Percentiles rank a stretch among this genome's conserved stretches.
These are phyloP conservation scores for Microsporum audouinii DNA, from an alignment of 2,329 filamentous ascomycete species.

Conservation along the genomic window DNA sequence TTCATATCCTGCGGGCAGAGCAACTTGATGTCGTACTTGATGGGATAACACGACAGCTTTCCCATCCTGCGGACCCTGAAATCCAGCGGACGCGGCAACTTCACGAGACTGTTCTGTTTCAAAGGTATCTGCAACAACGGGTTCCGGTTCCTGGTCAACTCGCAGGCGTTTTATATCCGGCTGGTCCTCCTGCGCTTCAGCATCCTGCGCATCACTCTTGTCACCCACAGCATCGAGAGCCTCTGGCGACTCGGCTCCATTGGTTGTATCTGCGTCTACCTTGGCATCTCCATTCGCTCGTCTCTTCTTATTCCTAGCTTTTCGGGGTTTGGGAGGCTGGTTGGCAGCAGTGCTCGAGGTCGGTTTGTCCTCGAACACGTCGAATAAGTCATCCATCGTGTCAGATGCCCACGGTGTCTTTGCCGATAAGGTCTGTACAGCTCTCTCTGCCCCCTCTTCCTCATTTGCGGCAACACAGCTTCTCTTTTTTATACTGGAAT, in stretches of 20 bases:
- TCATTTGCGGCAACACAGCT: neutral
- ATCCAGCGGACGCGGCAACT: slow-evolving; percentile 65
- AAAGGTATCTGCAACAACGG: slow-evolving; percentile 85
- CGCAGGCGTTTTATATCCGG: slow-evolving; percentile 39
- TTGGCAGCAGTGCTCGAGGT: slow-evolving; percentile 19
- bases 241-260: slow-evolving; percentile 19
- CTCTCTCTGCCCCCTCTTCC: neutral
- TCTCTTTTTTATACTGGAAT: neutral
- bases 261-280: slow-evolving; percentile 23
- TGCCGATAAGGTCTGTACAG: neutral
- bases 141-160: slow-evolving; percentile 53
- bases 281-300: slow-evolving; percentile 73
- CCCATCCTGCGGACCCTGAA: slow-evolving; percentile 49
- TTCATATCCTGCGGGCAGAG: slow-evolving; percentile 84
- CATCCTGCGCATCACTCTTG: slow-evolving; percentile 11
- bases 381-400: slow-evolving; percentile 67
- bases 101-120: slow-evolving; percentile 91
- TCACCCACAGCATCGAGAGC: slow-evolving; percentile 14
- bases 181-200: slow-evolving; percentile 22
- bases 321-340: slow-evolving; percentile 31
- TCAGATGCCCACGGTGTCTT: neutral
- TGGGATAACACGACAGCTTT: slow-evolving; percentile 71
- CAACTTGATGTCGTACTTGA: slow-evolving; percentile 97
- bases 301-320: slow-evolving; percentile 68
- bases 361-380: slow-evolving; percentile 63